phyloP scores from a whole-genome alignment of 768 basidiomycete genomes.

The Suillus bovinus region DNA sequence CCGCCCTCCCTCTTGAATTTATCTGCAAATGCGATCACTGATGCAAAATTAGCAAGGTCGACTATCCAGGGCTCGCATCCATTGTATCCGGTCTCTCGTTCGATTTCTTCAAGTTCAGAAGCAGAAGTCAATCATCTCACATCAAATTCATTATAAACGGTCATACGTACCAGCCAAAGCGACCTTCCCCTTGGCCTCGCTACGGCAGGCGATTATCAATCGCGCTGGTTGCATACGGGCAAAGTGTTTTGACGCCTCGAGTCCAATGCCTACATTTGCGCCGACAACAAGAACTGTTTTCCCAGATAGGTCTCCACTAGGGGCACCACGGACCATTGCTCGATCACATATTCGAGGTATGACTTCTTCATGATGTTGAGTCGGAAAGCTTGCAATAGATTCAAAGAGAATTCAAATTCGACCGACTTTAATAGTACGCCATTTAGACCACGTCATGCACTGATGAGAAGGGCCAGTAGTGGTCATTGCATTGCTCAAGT shows the following conservation, averaged over 20 bases:
- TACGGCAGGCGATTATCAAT: conserved; percentile 32
- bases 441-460: neutral
- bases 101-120: conserved; percentile 21
- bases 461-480: too few species aligned
- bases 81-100: conserved; percentile 27
- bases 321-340: conserved; percentile 21
- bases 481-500: too few species aligned
- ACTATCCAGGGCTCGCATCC: conserved; percentile 40
- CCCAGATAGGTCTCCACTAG: conserved; percentile 25
- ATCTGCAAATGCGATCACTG: conserved; percentile 41
- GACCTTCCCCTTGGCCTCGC: conserved; percentile 21
- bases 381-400: neutral
- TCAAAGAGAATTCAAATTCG: neutral
- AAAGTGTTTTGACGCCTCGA: conserved; percentile 33
- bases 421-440: neutral
- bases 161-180: conserved; percentile 23
- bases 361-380: conserved; percentile 18
- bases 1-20: conserved; percentile 19
- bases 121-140: neutral
- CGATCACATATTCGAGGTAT: conserved; percentile 1
- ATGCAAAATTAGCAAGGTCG: conserved; percentile 43
- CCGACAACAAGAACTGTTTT: conserved; percentile 34
- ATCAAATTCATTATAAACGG: neutral
- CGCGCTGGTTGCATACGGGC: conserved; percentile 30
- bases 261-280: conserved; percentile 35